phyloP scores from a whole-genome alignment of 495 filamentous ascomycete species.

The Pyrenopolyporus hunteri region DNA sequence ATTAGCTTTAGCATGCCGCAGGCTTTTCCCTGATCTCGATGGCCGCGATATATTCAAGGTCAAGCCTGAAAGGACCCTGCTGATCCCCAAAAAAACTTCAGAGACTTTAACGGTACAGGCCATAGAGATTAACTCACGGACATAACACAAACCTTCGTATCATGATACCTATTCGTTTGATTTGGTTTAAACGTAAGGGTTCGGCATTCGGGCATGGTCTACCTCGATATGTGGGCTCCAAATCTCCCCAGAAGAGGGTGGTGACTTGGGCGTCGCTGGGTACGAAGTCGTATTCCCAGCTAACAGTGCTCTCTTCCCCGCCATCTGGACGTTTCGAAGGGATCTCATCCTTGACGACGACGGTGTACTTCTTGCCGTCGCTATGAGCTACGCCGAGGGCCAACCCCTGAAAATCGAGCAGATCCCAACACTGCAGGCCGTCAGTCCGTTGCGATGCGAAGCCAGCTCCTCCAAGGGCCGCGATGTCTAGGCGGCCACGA shows the following conservation, averaged over 20 bases:
- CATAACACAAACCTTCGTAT: slow-evolving; percentile 67
- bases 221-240: slow-evolving; percentile 76
- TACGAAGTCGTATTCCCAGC: slow-evolving; percentile 63
- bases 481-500: slow-evolving; percentile 71
- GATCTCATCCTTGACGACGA: slow-evolving; percentile 73
- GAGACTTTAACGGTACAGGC: background rate
- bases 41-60: slow-evolving; percentile 48
- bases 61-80: slow-evolving; percentile 69
- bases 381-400: slow-evolving; percentile 25
- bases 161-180: slow-evolving; percentile 77
- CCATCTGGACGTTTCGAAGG: slow-evolving; percentile 62
- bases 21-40: background rate
- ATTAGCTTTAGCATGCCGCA: background rate
- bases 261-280: slow-evolving; percentile 36
- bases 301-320: slow-evolving; percentile 64
- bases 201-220: slow-evolving; percentile 61
- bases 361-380: slow-evolving; percentile 66
- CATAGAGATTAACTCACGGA: background rate
- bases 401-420: slow-evolving; percentile 62
- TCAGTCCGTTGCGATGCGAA: slow-evolving; percentile 79
- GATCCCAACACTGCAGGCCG: slow-evolving; percentile 59
- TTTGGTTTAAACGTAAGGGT: slow-evolving; percentile 58
- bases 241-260: slow-evolving; percentile 62
- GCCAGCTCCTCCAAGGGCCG: slow-evolving; percentile 78
- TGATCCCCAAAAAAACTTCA: slow-evolving; percentile 77